A percentile compares a stretch with the other conserved stretches of the same genome.
These are phyloP conservation scores for Clonostachys chloroleuca DNA, from an alignment of 2,329 filamentous ascomycete species.

Conservation along the genomic window DNA sequence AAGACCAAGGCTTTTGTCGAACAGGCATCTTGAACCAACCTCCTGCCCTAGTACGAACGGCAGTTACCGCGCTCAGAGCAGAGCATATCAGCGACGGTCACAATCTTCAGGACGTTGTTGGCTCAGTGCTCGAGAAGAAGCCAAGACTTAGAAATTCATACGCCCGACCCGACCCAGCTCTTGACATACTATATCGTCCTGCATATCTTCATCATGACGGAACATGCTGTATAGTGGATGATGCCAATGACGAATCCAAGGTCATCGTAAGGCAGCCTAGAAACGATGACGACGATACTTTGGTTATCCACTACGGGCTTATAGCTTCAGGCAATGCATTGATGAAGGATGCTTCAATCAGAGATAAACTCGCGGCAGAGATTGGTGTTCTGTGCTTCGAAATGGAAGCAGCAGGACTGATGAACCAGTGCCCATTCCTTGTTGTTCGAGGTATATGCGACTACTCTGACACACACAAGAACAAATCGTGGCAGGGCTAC, in stretches of 20 bases:
- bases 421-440: conserved; percentile 15
- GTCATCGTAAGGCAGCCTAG: not conserved
- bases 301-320: conserved; percentile 9
- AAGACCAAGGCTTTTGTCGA: conserved; percentile 1
- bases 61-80: conserved; percentile 1
- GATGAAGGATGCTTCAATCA: conserved; percentile 9
- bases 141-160: conserved; percentile 1
- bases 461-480: conserved; percentile 29
- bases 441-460: conserved; percentile 26
- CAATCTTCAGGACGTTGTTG: conserved; percentile 4
- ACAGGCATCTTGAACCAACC: conserved; percentile 5
- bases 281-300: not conserved
- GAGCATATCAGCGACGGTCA: conserved; percentile 11
- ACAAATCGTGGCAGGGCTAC: conserved; percentile 15
- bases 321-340: conserved; percentile 7
- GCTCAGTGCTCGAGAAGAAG: conserved; percentile 1
- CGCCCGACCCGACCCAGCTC: not conserved
- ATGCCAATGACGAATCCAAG: not conserved
- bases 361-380: conserved; percentile 12
- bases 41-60: conserved; percentile 2
- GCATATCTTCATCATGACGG: not conserved
- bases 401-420: conserved; percentile 7
- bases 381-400: conserved; percentile 9
- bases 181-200: not conserved
- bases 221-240: not conserved